Evolutionary conservation across 2,329 filamentous ascomycete genomes (phyloP).

Genomic region (Pseudocercospora macadamiae): DNA sequence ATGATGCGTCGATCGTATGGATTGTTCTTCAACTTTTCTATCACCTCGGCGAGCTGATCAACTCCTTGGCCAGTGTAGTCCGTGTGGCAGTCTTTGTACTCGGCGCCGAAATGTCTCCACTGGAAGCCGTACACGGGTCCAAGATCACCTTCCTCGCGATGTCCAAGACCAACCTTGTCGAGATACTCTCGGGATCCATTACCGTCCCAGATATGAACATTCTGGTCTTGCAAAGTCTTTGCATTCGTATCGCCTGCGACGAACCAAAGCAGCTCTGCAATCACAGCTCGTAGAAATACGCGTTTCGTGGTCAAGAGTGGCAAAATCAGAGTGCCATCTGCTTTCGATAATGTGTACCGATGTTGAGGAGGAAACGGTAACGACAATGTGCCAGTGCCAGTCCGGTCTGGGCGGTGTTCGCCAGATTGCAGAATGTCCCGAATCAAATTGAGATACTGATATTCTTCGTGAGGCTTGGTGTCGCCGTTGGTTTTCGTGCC

Average conservation of each 20-base stretch:
- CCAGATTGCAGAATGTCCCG: slow-evolving; percentile 79
- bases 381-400: slow-evolving; percentile 88
- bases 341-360: slow-evolving; percentile 77
- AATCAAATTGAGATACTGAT: slow-evolving; percentile 91
- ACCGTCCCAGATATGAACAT: slow-evolving; percentile 97
- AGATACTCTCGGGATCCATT: slow-evolving; percentile 91
- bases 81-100: slow-evolving; percentile 75
- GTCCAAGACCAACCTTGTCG: slow-evolving; percentile 77
- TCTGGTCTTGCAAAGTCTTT: slow-evolving; percentile 71
- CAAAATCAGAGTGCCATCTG: slow-evolving; percentile 65
- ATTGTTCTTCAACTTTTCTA: slow-evolving; percentile 78
- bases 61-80: slow-evolving; percentile 90
- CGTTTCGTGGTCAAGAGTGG: slow-evolving; percentile 97
- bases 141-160: slow-evolving; percentile 85
- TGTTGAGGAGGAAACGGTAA: slow-evolving; percentile 86
- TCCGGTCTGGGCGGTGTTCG: slow-evolving; percentile 89
- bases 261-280: slow-evolving; percentile 96
- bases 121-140: slow-evolving; percentile 98
- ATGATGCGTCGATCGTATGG: slow-evolving; percentile 92
- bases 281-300: slow-evolving; percentile 86
- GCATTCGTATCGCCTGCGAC: slow-evolving; percentile 82
- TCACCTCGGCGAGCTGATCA: slow-evolving; percentile 89
- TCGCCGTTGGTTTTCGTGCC: slow-evolving; percentile 23
- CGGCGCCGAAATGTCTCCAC: slow-evolving; percentile 96
- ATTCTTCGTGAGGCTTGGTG: slow-evolving; percentile 70